Conservation (phyloP, 768 basidiomycete species). For the Suillus bovinus region DNA sequence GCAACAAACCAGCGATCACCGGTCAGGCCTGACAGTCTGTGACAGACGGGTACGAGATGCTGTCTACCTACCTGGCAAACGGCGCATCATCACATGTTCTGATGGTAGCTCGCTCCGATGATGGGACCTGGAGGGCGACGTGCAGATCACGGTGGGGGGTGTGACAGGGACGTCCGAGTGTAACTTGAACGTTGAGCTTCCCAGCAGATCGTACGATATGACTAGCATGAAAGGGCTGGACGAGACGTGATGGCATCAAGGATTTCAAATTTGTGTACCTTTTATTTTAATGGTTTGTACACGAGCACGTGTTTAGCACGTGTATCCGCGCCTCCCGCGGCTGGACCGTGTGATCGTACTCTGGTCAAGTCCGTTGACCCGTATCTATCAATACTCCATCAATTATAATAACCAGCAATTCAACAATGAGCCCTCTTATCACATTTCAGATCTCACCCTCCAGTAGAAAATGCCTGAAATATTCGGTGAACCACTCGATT, state of each 20-base stretch:
- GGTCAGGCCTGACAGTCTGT: background rate
- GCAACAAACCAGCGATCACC: background rate
- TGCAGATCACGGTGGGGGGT: background rate
- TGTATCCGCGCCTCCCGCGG: background rate
- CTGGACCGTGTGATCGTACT: background rate
- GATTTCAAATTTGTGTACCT: no score
- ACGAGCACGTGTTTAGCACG: no score
- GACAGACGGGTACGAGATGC: background rate
- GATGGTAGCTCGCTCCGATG: background rate
- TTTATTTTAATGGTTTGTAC: no score
- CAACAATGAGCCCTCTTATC: background rate
- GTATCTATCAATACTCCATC: background rate
- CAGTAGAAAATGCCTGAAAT: conserved; percentile 26
- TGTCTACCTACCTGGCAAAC: background rate
- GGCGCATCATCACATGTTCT: background rate
- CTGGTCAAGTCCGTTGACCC: background rate
- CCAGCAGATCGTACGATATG: no score
- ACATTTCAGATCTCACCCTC: background rate
- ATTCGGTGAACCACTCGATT: conserved; percentile 30
- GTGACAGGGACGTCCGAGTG: background rate
- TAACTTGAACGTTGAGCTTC: background rate
- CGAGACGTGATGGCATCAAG: background rate
- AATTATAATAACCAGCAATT: background rate
- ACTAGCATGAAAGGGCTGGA: background rate
- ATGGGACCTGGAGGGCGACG: background rate